Conservation (phyloP, 2,329 filamentous ascomycete species). For the Neofusicoccum umdonicola region DNA sequence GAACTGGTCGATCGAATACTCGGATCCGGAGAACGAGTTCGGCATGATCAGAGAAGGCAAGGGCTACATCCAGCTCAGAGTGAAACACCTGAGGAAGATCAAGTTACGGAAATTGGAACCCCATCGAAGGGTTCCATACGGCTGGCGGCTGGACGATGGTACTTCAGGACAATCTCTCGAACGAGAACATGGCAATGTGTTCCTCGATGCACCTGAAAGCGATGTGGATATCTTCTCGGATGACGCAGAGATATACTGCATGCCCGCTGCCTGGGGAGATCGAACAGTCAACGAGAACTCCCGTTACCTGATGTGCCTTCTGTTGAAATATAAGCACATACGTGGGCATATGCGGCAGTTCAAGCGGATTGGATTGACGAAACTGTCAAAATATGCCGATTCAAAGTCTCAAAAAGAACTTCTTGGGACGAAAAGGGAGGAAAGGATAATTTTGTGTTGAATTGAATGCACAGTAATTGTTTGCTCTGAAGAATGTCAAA, state of each 20-base stretch:
- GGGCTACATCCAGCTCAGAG: background rate
- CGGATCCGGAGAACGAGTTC: background rate
- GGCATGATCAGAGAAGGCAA: background rate
- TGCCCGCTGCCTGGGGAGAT: constrained; percentile 19
- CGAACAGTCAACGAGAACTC: constrained; percentile 16
- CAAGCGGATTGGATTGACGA: background rate
- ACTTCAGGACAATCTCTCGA: too few relatives aligned
- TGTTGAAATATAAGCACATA: constrained; percentile 1
- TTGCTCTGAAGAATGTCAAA: too few relatives aligned
- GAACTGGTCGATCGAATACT: background rate
- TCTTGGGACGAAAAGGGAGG: background rate
- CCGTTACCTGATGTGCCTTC: constrained; percentile 19
- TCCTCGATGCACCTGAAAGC: constrained; percentile 19
- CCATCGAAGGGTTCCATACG: background rate
- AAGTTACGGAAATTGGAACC: background rate
- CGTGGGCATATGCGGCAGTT: background rate
- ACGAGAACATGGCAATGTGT: constrained; percentile 19
- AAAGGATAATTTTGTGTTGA: background rate
- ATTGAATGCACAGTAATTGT: too few relatives aligned
- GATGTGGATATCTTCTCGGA: constrained; percentile 18
- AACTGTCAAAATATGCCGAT: background rate
- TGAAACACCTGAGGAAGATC: background rate
- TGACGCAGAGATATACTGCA: constrained; percentile 14
- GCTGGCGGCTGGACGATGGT: background rate
- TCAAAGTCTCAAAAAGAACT: background rate